Percentiles rank a stretch among this genome's conserved stretches.
Evolutionary conservation across 23 red algal species (phyloP).

Genomic region (Cyanidioschyzon merolae): DNA sequence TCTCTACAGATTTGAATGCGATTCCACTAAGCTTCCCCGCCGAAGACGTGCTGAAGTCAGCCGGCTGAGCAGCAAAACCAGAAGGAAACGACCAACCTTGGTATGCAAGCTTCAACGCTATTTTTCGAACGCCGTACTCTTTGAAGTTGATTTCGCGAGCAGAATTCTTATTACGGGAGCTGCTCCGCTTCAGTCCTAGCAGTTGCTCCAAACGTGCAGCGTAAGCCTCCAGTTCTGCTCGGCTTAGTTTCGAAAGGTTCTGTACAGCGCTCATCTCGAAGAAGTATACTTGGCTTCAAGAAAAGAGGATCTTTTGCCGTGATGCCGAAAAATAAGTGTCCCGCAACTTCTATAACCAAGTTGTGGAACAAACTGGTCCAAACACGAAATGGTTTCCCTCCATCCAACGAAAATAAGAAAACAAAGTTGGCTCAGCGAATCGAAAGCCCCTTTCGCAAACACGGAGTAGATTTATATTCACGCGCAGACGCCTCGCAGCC

Average conservation of each 20-base stretch:
- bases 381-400: too few relatives aligned
- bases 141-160: background rate
- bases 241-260: background rate
- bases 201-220: background rate
- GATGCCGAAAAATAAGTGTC: too few relatives aligned
- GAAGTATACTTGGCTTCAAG: too few relatives aligned
- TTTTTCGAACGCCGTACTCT: background rate
- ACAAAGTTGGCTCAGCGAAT: too few relatives aligned
- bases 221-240: conserved; percentile 7
- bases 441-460: too few relatives aligned
- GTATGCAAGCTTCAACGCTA: conserved; percentile 11
- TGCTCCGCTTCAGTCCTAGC: background rate
- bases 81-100: background rate
- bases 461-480: too few relatives aligned
- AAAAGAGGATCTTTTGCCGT: too few relatives aligned
- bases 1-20: background rate
- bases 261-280: background rate
- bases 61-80: conserved; percentile 12
- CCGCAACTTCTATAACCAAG: too few relatives aligned
- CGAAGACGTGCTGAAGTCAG: background rate
- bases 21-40: background rate
- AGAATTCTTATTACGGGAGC: background rate
- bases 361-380: too few relatives aligned
- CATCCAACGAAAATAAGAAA: too few relatives aligned
- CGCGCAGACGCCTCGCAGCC: too few relatives aligned